Percentiles rank a stretch among this genome's conserved stretches.
phyloP scores from a whole-genome alignment of 2,329 filamentous ascomycete genomes.

The Sarocladiaceae sp. region DNA sequence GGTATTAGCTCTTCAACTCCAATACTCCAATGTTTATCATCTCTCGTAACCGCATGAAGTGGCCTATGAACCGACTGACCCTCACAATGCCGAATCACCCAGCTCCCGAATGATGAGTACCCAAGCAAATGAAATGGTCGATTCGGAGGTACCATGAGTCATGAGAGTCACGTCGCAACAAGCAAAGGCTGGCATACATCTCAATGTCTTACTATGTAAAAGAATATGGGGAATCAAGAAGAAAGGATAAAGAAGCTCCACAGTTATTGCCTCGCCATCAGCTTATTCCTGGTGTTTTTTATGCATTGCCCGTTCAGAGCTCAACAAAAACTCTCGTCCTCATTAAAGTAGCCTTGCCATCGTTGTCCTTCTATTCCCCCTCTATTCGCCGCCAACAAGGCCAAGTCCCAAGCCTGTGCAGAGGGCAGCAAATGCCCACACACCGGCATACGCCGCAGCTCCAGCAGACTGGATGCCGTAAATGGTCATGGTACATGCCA shows the following conservation, averaged over 20 bases:
- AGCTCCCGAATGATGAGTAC: too few species aligned
- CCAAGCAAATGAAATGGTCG: too few species aligned
- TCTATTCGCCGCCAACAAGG: slow-evolving; percentile 39
- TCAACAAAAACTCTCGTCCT: too few species aligned
- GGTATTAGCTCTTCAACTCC: too few species aligned
- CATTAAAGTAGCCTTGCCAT: too few species aligned
- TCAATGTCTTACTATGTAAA: neutral
- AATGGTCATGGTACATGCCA: slow-evolving; percentile 61
- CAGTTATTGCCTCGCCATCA: neutral
- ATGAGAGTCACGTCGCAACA: too few species aligned
- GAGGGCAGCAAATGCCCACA: slow-evolving; percentile 65
- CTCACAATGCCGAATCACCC: too few species aligned
- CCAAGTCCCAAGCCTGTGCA: slow-evolving; percentile 52
- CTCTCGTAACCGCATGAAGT: too few species aligned
- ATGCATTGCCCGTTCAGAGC: too few species aligned
- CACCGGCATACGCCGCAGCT: slow-evolving; percentile 62
- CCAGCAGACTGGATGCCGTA: slow-evolving; percentile 64
- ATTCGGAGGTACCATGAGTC: too few species aligned
- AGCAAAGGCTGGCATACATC: neutral
- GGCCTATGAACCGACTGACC: too few species aligned
- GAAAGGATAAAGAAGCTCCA: neutral
- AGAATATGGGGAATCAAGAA: neutral
- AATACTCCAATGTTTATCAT: too few species aligned
- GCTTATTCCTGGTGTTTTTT: neutral
- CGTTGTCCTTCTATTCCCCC: neutral